Evolutionary conservation across 1,284 basidiomycete genomes (phyloP), one percentile per base, ranked within the genome.

Genomic region (Ceratobasidium sp.): DNA sequence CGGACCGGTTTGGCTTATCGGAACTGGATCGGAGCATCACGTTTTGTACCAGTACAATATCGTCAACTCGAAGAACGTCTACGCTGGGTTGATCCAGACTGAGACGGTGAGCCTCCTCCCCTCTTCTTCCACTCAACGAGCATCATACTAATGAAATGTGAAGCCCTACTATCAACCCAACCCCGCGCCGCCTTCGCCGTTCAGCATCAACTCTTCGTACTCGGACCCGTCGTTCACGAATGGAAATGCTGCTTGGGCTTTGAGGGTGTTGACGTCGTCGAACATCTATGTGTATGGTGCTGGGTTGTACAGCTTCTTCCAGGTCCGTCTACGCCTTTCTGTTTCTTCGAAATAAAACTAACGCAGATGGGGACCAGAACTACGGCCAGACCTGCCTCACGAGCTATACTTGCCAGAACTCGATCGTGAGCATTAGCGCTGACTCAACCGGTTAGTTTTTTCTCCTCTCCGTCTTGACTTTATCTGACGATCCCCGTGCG

Each of bases 281-380:
- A 82, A 89, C 78, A 90, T 92, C 74, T 81, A 91, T 31, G 80
- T 93, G 59, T 92, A 90, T 77, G 91, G 90, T 48, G 90, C 89
- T 48, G 90, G 91, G 0, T 83, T 89, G 45, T 92, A 92, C 82
- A 89, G 86, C 80, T 92, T 92, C 84, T 91, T 86, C 85, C 78
- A 82, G 73, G 87, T 87, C 74, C 91, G 89, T 80, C 76, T 41
- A 5, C n/a, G n/a, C 50, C 50, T 48, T 14, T 1, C 56, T 36
- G 11, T 33, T 56, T 27, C 6, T 67, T 9, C 27, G 31, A 33
- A 31, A 27, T 33, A 6, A 59, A 27, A 11, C 22, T 14, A 24
- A 24, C 14, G 53, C 19, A 24, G 36, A 24, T n/a, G 8, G 19
- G 31, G n/a, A 24, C 54, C 19, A 77, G 76, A 74, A 74, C 62